Evolutionary conservation across 1,139 yeast species (phyloP).

Genomic region (Saccharomycopsis hybrid): DNA sequence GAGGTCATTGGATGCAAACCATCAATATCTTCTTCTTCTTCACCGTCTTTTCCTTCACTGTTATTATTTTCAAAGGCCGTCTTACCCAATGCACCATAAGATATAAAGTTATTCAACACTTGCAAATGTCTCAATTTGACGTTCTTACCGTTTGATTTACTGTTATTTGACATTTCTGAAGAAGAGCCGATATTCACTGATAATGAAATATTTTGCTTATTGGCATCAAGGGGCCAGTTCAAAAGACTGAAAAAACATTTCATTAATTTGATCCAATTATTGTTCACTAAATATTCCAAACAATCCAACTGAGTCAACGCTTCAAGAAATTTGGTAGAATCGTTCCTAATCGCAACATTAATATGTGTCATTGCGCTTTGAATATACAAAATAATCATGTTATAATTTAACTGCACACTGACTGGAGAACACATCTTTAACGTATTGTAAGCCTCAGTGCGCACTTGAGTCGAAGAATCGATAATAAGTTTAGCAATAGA

Average conservation of each 20-base stretch:
- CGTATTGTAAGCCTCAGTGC: constrained; percentile 33
- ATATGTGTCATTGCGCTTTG: constrained; percentile 95
- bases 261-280: constrained; percentile 54
- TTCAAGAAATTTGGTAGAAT: constrained; percentile 57
- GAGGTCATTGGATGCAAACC: constrained; percentile 46
- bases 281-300: constrained; percentile 44
- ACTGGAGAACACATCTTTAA: constrained; percentile 5
- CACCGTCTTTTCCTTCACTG: constrained; percentile 14
- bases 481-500: constrained; percentile 31
- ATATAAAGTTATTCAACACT: constrained; percentile 38
- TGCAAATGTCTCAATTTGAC: constrained; percentile 40
- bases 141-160: constrained; percentile 28
- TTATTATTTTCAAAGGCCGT: neutral
- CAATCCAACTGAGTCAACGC: constrained; percentile 37
- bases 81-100: constrained; percentile 34
- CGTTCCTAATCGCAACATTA: constrained; percentile 62
- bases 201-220: constrained; percentile 40
- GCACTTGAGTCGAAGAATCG: constrained; percentile 59
- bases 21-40: constrained; percentile 16
- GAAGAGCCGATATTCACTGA: constrained; percentile 32
- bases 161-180: constrained; percentile 22
- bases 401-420: constrained; percentile 18
- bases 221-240: constrained; percentile 47
- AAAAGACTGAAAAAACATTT: constrained; percentile 51
- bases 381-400: constrained; percentile 61